phyloP scores from a whole-genome alignment of 441 rosid species.

The Croton laevigatus region DNA sequence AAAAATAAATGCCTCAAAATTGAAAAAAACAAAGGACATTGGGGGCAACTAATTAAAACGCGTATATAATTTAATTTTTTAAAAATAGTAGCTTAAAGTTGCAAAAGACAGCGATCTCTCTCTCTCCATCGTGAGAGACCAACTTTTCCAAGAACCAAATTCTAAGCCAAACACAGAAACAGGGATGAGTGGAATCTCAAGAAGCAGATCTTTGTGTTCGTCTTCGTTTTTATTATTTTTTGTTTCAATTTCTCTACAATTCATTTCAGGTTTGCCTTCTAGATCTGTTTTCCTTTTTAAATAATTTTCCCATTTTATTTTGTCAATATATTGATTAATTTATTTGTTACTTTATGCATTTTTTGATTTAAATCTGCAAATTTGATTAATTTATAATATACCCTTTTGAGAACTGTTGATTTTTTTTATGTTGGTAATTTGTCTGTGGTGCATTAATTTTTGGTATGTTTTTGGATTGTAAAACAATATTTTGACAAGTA shows the following conservation, averaged over 20 bases:
- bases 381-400: neutral
- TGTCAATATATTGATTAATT: neutral
- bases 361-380: neutral
- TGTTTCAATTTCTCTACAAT: conserved; percentile 49
- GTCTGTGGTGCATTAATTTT: neutral
- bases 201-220: conserved; percentile 33
- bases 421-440: neutral
- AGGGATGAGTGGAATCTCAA: conserved; percentile 41
- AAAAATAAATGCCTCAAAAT: neutral
- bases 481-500: neutral
- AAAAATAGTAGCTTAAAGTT: conserved; percentile 6
- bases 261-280: conserved; percentile 54
- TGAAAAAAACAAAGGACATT: neutral
- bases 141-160: conserved; percentile 5
- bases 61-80: neutral
- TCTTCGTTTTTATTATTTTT: conserved; percentile 34
- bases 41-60: conserved; percentile 7
- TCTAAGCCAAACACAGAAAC: conserved; percentile 7
- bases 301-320: neutral
- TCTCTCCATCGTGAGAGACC: neutral
- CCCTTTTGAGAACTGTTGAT: neutral
- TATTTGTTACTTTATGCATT: neutral
- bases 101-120: conserved; percentile 9
- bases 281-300: neutral
- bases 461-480: neutral